A percentile compares a stretch with the other conserved stretches of the same genome.
Conservation (phyloP, 345 rosid genomes). For the Ceriops tagal region DNA sequence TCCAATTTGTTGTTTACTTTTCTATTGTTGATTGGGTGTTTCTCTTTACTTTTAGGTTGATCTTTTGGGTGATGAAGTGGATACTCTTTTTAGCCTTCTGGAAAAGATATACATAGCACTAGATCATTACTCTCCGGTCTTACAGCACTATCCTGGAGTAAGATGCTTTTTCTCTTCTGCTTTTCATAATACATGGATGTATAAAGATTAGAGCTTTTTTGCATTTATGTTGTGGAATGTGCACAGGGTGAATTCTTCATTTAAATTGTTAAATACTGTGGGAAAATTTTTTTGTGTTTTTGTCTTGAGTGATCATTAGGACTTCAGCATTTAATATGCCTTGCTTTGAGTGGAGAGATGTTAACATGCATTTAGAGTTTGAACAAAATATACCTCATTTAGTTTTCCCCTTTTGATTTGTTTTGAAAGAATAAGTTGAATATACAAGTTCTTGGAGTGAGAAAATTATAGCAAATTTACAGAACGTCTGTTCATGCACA, state of each 20-base stretch:
- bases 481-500: no score
- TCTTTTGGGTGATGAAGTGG: slow-evolving; percentile 90
- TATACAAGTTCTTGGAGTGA: no score
- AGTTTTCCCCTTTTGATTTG: no score
- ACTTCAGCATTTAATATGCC: no score
- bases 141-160: slow-evolving; percentile 91
- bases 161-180: slow-evolving; percentile 24
- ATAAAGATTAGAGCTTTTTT: background rate
- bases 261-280: background rate
- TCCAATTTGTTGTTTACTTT: background rate
- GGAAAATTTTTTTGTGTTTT: background rate
- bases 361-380: no score
- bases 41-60: slow-evolving; percentile 66
- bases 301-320: no score
- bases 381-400: no score
- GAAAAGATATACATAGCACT: slow-evolving; percentile 91
- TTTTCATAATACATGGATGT: background rate
- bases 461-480: no score
- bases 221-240: background rate
- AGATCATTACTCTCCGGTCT: slow-evolving; percentile 87
- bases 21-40: slow-evolving; percentile 5
- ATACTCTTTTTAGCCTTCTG: slow-evolving; percentile 60
- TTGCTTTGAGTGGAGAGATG: no score
- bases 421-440: no score
- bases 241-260: background rate